These are phyloP conservation scores for Diversispora eburnea DNA, from an alignment of 192 early-diverging fungal genomes.

Conservation along the genomic window DNA sequence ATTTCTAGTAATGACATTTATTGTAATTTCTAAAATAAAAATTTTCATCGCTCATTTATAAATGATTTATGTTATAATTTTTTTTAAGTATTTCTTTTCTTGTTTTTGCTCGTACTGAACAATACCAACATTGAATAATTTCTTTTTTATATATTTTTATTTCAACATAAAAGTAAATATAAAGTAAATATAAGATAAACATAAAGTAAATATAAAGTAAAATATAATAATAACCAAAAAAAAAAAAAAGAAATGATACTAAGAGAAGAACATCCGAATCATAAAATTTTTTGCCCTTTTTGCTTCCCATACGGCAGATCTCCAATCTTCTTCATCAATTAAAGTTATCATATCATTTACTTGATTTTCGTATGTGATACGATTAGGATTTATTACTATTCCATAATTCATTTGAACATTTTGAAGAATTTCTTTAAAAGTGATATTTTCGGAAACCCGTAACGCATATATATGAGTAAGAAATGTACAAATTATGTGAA, in stretches of 20 bases:
- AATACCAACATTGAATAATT: too few species aligned
- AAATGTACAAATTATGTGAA: neutral
- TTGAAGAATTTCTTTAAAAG: neutral
- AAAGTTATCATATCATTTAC: constrained; percentile 7
- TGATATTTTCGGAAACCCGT: neutral
- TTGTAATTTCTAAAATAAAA: too few species aligned
- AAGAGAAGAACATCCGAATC: neutral
- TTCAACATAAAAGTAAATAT: too few species aligned
- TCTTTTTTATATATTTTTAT: too few species aligned
- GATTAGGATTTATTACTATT: neutral
- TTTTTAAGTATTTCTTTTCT: too few species aligned
- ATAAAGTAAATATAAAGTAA: too few species aligned
- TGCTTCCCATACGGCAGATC: constrained; percentile 6
- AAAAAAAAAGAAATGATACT: neutral
- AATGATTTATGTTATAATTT: too few species aligned
- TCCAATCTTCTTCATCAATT: constrained; percentile 23
- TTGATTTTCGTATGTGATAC: neutral
- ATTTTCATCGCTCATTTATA: too few species aligned
- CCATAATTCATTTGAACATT: neutral
- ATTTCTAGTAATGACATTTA: too few species aligned
- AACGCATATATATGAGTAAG: neutral
- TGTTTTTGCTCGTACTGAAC: too few species aligned
- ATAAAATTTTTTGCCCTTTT: neutral
- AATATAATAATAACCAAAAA: too few species aligned
- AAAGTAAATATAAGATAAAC: too few species aligned